Evolutionary conservation across 164 flowering plant genomes (phyloP), one percentile per base, ranked within the genome.

Genomic region (Stephania yunnanensis): DNA sequence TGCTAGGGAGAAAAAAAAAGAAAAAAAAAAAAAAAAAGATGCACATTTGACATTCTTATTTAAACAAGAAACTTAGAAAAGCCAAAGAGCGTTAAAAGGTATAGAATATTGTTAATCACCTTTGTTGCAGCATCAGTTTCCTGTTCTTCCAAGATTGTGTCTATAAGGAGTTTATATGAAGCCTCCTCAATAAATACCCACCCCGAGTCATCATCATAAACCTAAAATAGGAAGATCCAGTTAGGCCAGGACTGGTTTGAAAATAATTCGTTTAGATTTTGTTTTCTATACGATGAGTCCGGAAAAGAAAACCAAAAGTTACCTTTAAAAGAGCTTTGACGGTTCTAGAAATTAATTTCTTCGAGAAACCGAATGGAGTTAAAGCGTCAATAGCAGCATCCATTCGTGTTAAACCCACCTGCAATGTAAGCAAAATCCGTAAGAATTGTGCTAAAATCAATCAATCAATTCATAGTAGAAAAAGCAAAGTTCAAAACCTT

Each of bases 161-260:
- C 89, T 55, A 89, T 79, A 0, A 87, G 79, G 52, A 86, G 69
- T 78, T 63, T 82, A 55, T 89, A 89, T 0, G 86, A 79, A 58
- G 13, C 78, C n/a, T 85, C 90, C 75, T 89, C 92, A 44, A 89
- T 84, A 76, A 89, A 89, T 15, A 31, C n/a, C 90, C 90, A 89
- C 9, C 88, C 89, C 0, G 76, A 77, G 25, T 84, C 83, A 36
- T 85, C 85, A 8, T 61, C 88, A 61, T 86, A 86, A 31, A 78
- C 81, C 88, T 86, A 46, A 5, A 55, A 19, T 58, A 6, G 19
- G n/a, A 58, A 15, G 20, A 58, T 6, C 19, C 64, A 58, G 19
- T 58, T 19, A 58, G 19, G 7, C 64, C 9, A 4, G 20, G 20
- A 15, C 19, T 58, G 64, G n/a, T 58, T 58, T 58, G 64, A 58